Base-by-base conservation (phyloP, 257 asterid species). In the Dorcoceras hygrometricum region DNA sequence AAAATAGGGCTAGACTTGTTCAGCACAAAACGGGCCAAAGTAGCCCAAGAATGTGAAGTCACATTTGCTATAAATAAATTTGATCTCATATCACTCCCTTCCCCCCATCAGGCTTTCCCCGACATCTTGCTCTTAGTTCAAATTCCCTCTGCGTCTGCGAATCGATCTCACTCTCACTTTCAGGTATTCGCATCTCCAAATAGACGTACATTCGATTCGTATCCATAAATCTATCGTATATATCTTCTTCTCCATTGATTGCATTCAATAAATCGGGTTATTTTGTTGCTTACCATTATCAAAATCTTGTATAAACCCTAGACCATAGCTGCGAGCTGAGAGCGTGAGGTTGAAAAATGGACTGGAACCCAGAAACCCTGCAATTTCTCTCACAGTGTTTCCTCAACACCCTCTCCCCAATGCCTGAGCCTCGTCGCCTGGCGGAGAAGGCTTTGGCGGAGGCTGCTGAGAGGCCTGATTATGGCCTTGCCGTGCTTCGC, bases 401-500 rank as follows among this genome's bases (percentile, higher is more conserved):
- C 80, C 80, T 85, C 61, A 84, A 85, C 76, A 85, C 97, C 0
- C 84, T 90, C 19, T 87, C 96, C n/a, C 95, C 89, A 0, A 82
- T 74, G 48, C 88, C 91, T 0, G 89, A 82, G 39, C 96, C 93
- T 34, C 95, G 97, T 39, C 95, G 95, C 67, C 82, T 46, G 23
- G 95, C 95, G 16, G 97, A 88, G 75, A 69, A 82, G 2, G 84
- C 86, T 6, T 80, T 93, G 25, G 66, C 90, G 10, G 85, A 81
- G 31, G 95, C 92, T 3, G 74, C 96, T 28, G 86, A 78, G 10
- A 84, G 82, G 60, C 82, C 89, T 16, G 87, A 85, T 76, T 90
- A 79, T 23, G 95, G 83, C 5, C 84, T 88, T n/a, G 96, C 89
- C 18, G 96, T 93, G 26, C 99, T 93, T 76, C 90, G 86, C 25